Base-by-base conservation (phyloP, 1,284 basidiomycete genomes). In the Marasmius fiardii region DNA sequence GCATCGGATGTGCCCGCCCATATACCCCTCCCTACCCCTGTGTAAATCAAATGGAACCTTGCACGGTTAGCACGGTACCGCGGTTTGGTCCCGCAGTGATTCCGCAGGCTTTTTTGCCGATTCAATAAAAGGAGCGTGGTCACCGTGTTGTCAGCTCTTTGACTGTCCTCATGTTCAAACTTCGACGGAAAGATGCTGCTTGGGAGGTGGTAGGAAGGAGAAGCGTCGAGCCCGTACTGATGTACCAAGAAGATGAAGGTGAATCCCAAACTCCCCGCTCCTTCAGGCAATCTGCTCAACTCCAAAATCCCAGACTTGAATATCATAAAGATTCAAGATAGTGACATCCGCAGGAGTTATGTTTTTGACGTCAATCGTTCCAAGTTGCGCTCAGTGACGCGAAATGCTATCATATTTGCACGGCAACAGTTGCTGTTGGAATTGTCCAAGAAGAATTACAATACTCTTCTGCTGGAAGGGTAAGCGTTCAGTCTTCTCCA, bases 201-300 rank as follows among this genome's bases (percentile, higher is more conserved):
- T 92, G 89, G 89, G 89, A 92, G 70, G 88, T 91, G 41, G 85
- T 90, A 23, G 83, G 82, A 57, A 81, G 75, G 64, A 80, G 78
- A 63, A 68, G 72, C 21, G 80, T 92, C 45, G 78, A 85, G 43
- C 82, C 87, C 26, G 79, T 90, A 11, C 74, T 80, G 16, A 80
- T 79, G 67, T 86, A 82, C 67, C 80, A 82, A 61, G 82, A 83
- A 39, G 78, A 84, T 56, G 83, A 87, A 65, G 83, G 83, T 48
- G 77, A 59, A 26, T 50, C 20, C 47, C n/a, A 23, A 18, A 16
- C 31, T 1, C 26, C 21, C 45, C 26, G 3, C 14, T 18, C n/a
- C n/a, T 23, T 28, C 5, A 34, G 37, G 23, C 43, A 43, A 26
- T 47, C 18, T 50, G 34, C 50, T 24, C 28, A 20, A 43, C 43